Conservation (phyloP, 2,329 filamentous ascomycete species). For the Microdochium bolleyi region DNA sequence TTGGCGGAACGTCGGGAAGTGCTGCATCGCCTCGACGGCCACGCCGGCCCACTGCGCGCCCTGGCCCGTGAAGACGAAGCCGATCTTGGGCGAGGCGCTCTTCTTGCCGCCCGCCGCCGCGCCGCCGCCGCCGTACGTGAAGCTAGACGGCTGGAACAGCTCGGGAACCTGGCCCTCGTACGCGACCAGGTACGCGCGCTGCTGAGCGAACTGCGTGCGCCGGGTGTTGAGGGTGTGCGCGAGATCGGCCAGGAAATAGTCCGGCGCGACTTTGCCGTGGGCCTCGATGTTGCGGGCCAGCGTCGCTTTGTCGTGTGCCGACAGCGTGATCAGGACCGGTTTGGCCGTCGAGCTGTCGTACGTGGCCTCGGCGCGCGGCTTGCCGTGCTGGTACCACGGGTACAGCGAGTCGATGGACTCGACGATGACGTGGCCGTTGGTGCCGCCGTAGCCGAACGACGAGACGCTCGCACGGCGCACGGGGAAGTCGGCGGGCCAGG, state of each 20-base stretch:
- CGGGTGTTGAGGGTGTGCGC: conserved; percentile 8
- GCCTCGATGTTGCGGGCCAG: conserved; percentile 11
- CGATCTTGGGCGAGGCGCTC: conserved; percentile 1
- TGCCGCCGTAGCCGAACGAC: conserved; percentile 11
- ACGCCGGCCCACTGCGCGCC: conserved; percentile 20
- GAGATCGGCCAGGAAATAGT: conserved; percentile 8
- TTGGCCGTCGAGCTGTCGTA: conserved; percentile 1
- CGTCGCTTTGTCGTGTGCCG: conserved; percentile 11
- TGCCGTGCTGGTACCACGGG: conserved; percentile 9
- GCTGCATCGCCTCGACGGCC: conserved; percentile 11
- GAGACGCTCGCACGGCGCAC: conserved; percentile 11
- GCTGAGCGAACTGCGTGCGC: conserved; percentile 1
- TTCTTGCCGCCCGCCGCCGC: neutral
- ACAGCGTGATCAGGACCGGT: conserved; percentile 10
- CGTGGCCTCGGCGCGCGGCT: conserved; percentile 4
- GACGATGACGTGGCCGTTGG: conserved; percentile 10
- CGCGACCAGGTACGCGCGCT: neutral
- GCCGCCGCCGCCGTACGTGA: conserved; percentile 1
- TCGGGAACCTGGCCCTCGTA: neutral
- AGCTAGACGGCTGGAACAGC: neutral
- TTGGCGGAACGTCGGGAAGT: conserved; percentile 2
- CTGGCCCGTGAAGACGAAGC: conserved; percentile 16
- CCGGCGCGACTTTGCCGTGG: conserved; percentile 6
- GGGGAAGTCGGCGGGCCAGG: conserved; percentile 7
- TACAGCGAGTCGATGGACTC: conserved; percentile 11